Evolutionary conservation across 2,329 filamentous ascomycete species (phyloP).

Genomic region (Mycogone perniciosa): DNA sequence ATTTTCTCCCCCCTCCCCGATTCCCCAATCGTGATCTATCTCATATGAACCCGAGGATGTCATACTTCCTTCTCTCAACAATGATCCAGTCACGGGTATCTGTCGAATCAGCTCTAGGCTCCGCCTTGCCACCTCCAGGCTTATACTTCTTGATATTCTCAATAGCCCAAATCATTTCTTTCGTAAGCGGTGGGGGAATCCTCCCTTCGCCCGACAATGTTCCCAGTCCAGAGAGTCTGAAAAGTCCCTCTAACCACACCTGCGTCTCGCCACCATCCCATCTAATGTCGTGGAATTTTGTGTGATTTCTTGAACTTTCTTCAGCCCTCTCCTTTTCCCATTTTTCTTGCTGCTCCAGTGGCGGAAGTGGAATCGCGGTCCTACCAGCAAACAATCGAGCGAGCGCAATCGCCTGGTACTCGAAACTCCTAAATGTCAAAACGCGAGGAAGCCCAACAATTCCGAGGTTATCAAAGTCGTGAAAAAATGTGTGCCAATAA

Average conservation of each 20-base stretch:
- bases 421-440: slow-evolving; percentile 47
- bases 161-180: slow-evolving; percentile 40
- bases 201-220: slow-evolving; percentile 41
- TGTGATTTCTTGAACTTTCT: slow-evolving; percentile 23
- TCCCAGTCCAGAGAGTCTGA: slow-evolving; percentile 42
- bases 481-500: slow-evolving; percentile 50
- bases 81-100: slow-evolving; percentile 2
- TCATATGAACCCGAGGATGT: slow-evolving; percentile 8
- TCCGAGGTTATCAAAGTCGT: slow-evolving; percentile 40
- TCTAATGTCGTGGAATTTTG: slow-evolving; percentile 46
- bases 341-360: slow-evolving; percentile 29
- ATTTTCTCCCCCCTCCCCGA: neutral
- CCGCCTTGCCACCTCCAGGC: neutral
- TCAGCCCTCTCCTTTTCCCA: slow-evolving; percentile 41
- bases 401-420: slow-evolving; percentile 50
- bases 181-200: slow-evolving; percentile 38
- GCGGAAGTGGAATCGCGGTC: slow-evolving; percentile 33
- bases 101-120: neutral
- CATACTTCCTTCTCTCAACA: slow-evolving; percentile 1
- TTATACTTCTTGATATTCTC: slow-evolving; percentile 42
- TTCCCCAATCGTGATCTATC: neutral
- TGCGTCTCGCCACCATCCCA: slow-evolving; percentile 48
- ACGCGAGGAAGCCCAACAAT: slow-evolving; percentile 46
- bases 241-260: slow-evolving; percentile 40
- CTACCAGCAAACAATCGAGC: slow-evolving; percentile 42